Percentiles rank a stretch among this genome's conserved stretches.
Conservation (phyloP, 148 eudicot genomes). For the Dysphania ambrosioides region DNA sequence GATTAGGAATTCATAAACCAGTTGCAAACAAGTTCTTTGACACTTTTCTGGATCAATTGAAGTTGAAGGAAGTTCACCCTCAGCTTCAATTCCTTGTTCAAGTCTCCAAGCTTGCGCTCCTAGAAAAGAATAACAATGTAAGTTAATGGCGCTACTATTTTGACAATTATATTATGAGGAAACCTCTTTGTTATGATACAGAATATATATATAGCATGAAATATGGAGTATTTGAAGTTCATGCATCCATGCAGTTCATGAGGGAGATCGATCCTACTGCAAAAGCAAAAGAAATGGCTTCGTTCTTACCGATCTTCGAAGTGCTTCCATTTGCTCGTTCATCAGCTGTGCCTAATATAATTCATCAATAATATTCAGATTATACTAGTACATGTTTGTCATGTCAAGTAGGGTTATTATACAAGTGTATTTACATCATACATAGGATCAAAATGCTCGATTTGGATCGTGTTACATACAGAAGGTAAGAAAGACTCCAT, state of each 20-base stretch:
- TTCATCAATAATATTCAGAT: neutral
- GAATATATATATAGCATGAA: too few relatives aligned
- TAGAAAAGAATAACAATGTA: constrained; percentile 13
- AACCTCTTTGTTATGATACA: too few relatives aligned
- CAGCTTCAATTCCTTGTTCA: constrained; percentile 81
- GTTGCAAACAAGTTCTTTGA: neutral
- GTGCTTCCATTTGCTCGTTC: constrained; percentile 83
- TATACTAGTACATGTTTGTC: too few relatives aligned
- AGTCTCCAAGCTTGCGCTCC: constrained; percentile 94
- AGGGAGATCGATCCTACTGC: neutral
- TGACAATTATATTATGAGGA: too few relatives aligned
- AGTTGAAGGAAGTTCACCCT: constrained; percentile 45
- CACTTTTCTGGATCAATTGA: neutral
- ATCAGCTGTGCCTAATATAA: constrained; percentile 61
- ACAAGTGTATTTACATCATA: neutral
- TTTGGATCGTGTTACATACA: too few relatives aligned
- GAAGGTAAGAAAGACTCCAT: too few relatives aligned
- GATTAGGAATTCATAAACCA: neutral
- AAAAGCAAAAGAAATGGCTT: neutral
- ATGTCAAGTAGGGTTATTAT: neutral
- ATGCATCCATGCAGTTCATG: neutral
- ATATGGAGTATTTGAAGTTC: too few relatives aligned
- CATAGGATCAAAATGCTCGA: too few relatives aligned
- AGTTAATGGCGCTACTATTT: neutral
- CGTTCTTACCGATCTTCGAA: constrained; percentile 65